A percentile compares a stretch with the other conserved stretches of the same genome.
Conservation (phyloP, 495 filamentous ascomycete genomes). For the Symbiotaphrina buchneri region DNA sequence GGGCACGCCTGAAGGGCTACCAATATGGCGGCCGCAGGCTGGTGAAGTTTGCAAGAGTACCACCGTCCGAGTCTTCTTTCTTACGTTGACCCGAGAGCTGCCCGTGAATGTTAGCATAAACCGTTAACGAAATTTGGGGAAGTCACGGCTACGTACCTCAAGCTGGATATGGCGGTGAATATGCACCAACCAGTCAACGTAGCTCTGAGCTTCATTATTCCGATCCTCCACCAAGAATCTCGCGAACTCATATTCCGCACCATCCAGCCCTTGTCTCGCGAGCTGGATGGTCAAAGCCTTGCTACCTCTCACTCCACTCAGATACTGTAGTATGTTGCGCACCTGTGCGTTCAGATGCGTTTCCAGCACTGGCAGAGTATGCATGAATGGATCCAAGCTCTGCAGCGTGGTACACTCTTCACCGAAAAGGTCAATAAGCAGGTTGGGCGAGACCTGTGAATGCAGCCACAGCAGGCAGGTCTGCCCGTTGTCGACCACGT, state of each 20-base stretch:
- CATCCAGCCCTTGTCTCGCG: constrained; percentile 81
- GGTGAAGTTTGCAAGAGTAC: constrained; percentile 3
- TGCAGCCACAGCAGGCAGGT: constrained; percentile 82
- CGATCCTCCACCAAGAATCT: constrained; percentile 77
- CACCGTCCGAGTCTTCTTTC: constrained; percentile 5
- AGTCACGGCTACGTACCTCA: constrained; percentile 37
- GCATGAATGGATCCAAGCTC: constrained; percentile 53
- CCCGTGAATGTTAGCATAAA: background rate
- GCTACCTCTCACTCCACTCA: constrained; percentile 56
- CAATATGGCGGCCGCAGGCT: constrained; percentile 5
- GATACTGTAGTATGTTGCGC: constrained; percentile 75
- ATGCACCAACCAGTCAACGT: constrained; percentile 97
- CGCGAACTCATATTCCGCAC: constrained; percentile 92
- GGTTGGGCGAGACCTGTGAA: constrained; percentile 45
- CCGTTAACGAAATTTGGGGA: background rate
- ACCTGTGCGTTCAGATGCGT: constrained; percentile 93
- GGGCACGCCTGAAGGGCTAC: too few relatives aligned
- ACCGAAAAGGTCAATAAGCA: constrained; percentile 82
- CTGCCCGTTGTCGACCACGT: constrained; percentile 94
- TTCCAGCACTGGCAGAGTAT: constrained; percentile 49
- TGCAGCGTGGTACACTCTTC: constrained; percentile 47
- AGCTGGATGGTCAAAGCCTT: constrained; percentile 81
- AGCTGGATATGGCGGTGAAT: constrained; percentile 80
- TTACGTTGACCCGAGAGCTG: constrained; percentile 6
- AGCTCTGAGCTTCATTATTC: constrained; percentile 92